A percentile compares a stretch with the other conserved stretches of the same genome.
phyloP scores from a whole-genome alignment of 78 protist species.

The Guillardia theta region DNA sequence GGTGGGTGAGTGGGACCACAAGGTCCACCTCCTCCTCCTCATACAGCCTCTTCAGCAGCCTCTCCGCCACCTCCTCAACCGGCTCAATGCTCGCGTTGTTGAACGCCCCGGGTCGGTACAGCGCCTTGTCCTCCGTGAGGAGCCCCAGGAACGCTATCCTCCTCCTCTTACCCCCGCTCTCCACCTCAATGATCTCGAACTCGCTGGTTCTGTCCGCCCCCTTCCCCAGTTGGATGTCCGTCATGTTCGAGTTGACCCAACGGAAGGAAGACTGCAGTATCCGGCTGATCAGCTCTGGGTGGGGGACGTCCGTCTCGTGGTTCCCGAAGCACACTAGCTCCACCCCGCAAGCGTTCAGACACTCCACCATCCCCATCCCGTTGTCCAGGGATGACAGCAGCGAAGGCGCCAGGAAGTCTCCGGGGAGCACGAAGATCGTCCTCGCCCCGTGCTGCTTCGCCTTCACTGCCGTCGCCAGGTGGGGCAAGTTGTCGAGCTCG shows the following conservation, averaged over 20 bases:
- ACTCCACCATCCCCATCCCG: conserved; percentile 20
- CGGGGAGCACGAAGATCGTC: conserved; percentile 35
- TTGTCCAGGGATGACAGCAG: conserved; percentile 45
- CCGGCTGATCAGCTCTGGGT: background rate
- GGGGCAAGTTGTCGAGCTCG: conserved; percentile 39
- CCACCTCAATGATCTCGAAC: background rate
- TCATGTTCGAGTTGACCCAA: conserved; percentile 48
- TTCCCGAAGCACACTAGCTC: conserved; percentile 32
- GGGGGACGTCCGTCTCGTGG: conserved; percentile 43
- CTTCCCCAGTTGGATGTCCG: background rate
- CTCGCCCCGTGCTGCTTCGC: background rate
- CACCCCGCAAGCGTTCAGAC: background rate
- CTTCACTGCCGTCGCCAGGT: background rate
- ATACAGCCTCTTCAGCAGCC: background rate
- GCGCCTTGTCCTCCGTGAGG: background rate
- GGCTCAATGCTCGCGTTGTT: background rate
- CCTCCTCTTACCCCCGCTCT: background rate
- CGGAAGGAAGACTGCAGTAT: background rate
- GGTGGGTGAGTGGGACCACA: background rate
- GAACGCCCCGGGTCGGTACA: conserved; percentile 7
- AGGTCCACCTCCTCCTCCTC: background rate
- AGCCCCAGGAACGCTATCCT: conserved; percentile 33
- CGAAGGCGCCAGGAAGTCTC: conserved; percentile 53
- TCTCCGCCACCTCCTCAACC: background rate
- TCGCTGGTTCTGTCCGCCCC: background rate